Evolutionary conservation across 225 moss, liverwort and hornwort genomes (phyloP), one percentile per base, ranked within the genome.

Genomic region (Sphagnum contortum): DNA sequence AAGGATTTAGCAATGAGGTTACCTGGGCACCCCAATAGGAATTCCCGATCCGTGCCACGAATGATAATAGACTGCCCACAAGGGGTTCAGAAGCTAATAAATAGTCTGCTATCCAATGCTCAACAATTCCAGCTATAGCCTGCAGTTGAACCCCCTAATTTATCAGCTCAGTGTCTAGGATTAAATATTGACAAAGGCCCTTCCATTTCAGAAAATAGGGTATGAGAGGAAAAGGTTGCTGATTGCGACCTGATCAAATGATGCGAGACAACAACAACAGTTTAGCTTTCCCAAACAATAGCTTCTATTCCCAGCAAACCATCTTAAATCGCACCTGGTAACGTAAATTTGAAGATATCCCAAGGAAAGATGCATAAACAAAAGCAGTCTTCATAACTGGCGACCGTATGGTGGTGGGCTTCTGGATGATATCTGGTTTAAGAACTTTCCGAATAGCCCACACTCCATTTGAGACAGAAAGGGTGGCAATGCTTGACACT

Each of bases 51-150:
- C 95, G 90, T 50, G 88, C 82, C 14, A 57, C 74, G 61, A 92
- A 90, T 6, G 92, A 92, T 9, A 96, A 71, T 9, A 50, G 80
- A 69, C 70, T 86, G 64, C 95, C 95, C 70, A 78, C 86, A 47
- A 96, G 71, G 12, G 95, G 92, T 78, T 87, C 84, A 59, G 92
- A 83, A 59, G 85, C 90, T 64, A 96, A 80, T 74, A 84, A 88
- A 53, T 83, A 92, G 76, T 96, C 95, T 55, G 95, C 96, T 45
- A 88, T 64, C 96, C 92, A 96, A 68, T 96, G 88, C 64, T 92
- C 92, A 64, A 96, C 70, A 47, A 96, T 71, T 66, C 96, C 96
- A 70, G 96, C 92, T 75, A 96, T 96, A 60, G 87, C 77, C 91
- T 95, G 86, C 61, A 47, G 50, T 44, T 29, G 29, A 29, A 29